Base-by-base conservation (phyloP, 345 rosid species). In the Eucalyptus globulus region DNA sequence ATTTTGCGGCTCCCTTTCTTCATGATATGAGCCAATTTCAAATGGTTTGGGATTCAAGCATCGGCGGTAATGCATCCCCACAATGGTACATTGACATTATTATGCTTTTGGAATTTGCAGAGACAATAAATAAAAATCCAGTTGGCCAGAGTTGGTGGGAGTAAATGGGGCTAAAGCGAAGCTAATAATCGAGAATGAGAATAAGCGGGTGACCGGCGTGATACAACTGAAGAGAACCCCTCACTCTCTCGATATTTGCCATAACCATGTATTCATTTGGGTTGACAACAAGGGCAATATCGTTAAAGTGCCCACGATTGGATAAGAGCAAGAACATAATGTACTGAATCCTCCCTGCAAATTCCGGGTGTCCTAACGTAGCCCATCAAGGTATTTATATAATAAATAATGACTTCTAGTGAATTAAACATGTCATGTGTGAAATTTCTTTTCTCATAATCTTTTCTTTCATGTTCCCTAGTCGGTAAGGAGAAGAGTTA, bases 141-240 rank as follows among this genome's bases (percentile, higher is more conserved):
- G 76, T n/a, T 67, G 76, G 76, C 40, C 11, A 3, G 21, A 67
- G 80, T 67, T 67, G 80, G 14, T 67, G 80, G 11, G 43, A 67
- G 37, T 14, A 16, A 19, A 67, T 15, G 6, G 80, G 22, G 9
- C 17, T 34, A 31, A 31, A 8, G 43, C 80, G 0, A 31, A 67
- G 80, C 21, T 12, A 67, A 67, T 67, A 67, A 15, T 67, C 43
- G 2, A 67, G 80, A 67, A 67, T n/a, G 37, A 15, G 2, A 67
- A 15, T n/a, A 34, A 4, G 21, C 40, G 2, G 40, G 21, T 14
- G 76, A 67, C 76, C 40, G 11, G 76, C 6, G 40, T 14, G 40
- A 67, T n/a, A n/a, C 16, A 29, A 12, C 3, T 2, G 5, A 2
- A 13, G 19, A 4, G 34, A 29, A 13, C 0, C 17, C 3, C 17